Base-by-base conservation (phyloP, 2,329 filamentous ascomycete species). In the Tetracladium maxilliforme region DNA sequence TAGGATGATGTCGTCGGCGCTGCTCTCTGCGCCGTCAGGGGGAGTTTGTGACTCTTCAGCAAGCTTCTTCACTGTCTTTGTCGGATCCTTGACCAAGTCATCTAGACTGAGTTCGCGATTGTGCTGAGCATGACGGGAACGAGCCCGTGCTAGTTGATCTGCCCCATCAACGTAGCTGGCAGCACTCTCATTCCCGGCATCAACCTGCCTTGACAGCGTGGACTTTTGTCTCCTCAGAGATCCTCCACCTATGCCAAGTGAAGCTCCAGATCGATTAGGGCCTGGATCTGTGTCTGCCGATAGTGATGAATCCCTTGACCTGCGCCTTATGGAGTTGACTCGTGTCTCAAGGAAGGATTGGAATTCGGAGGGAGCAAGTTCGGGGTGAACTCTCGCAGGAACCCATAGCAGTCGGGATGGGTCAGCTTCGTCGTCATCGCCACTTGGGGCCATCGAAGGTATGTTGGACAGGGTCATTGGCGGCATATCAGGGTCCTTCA, bases 261-360 rank as follows among this genome's bases (percentile, higher is more conserved):
- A n/a, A 4, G 62, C 70, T 9, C 55, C 46, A 52, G 68, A 51
- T 51, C 63, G 49, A 33, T 70, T 56, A 42, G 68, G 32, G 37
- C 61, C 35, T 54, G 30, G 26, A n/a, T n/a, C n/a, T n/a, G n/a
- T n/a, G 36, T 39, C 65, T 54, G 33, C 76, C 64, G 6, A 64
- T 52, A 16, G 71, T 69, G 23, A 84, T 61, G 34, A 63, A 75
- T 75, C 83, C 14, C 77, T 76, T 2, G 86, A 92, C 39, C 81
- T 70, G 36, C 86, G 66, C 47, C 83, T 76, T 39, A 95, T 92
- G 18, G 81, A 77, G 38, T 93, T 80, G 9, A 94, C 82, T 43
- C 86, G 75, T 33, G 86, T 92, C 42, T 98, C 87, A 3, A 98
- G 66, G 38, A 95, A 98, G 2, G 78, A 87, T 51, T 92, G 94